Percentiles rank a stretch among this genome's conserved stretches.
Evolutionary conservation across 106 monocot species (phyloP).

Genomic region (Alisma plantagoaquatica): DNA sequence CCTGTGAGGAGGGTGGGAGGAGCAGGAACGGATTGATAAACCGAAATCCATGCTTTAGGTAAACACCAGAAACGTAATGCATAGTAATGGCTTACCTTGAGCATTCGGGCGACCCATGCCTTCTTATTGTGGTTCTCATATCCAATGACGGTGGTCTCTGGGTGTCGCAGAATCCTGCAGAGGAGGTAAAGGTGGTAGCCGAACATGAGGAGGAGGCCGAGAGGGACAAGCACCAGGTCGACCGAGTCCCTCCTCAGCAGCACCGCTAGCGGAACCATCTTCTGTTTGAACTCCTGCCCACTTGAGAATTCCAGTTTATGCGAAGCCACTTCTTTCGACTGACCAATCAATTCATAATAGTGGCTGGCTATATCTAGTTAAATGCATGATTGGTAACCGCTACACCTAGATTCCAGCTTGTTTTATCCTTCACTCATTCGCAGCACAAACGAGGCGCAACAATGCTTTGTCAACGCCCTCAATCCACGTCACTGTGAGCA

Average conservation of each 20-base stretch:
- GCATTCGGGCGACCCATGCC: slow-evolving; percentile 64
- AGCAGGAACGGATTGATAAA: not conserved
- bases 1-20: not conserved
- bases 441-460: no score
- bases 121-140: slow-evolving; percentile 77
- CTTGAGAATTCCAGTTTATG: no score
- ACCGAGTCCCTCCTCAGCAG: slow-evolving; percentile 25
- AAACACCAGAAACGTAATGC: not conserved
- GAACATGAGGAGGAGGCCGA: slow-evolving; percentile 46
- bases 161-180: slow-evolving; percentile 42
- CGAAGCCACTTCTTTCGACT: no score
- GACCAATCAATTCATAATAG: no score
- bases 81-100: slow-evolving; percentile 25
- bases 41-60: not conserved
- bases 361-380: no score
- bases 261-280: no score
- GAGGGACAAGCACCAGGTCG: slow-evolving; percentile 57
- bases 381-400: no score
- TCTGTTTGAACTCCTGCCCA: no score
- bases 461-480: no score
- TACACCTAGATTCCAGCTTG: no score
- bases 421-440: no score
- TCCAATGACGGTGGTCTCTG: slow-evolving; percentile 58
- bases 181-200: slow-evolving; percentile 65
- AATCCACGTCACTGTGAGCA: no score